Evolutionary conservation across 2,329 filamentous ascomycete genomes (phyloP), one percentile per base, ranked within the genome.

Genomic region (Exserohilum turcica): DNA sequence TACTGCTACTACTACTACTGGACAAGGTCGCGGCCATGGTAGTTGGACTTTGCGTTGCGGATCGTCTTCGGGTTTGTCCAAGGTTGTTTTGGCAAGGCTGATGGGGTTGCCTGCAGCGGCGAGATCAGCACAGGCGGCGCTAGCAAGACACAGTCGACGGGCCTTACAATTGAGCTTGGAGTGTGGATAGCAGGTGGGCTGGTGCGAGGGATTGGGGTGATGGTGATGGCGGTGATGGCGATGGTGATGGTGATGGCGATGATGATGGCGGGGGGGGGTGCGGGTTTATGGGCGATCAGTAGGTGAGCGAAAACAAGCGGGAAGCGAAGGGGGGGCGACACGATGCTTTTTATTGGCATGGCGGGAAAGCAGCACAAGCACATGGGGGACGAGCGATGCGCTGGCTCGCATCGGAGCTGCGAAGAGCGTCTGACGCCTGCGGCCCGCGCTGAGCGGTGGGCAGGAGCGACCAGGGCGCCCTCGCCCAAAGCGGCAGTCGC

Each of bases 391-490:
- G 32, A 35, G 53, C 59, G 70, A 70, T 72, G 69, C 61, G 69
- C 56, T 72, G 70, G 70, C 70, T 67, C 67, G 61, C 59, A 62
- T 67, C 54, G 58, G 57, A 64, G 21, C 21, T 24, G 21, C 21
- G 21, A 24, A 24, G 57, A 52, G 63, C 56, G 62, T 65, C 64
- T 67, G 65, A 68, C 61, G 58, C 64, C 51, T 59, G 62, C 56
- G 58, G 57, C 59, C 54, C 55, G 51, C 54, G 56, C 52, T 62
- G 54, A 55, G 60, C 61, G 59, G 61, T 60, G 52, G 54, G 54
- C 47, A 46, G 48, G 60, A 57, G 59, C 21, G 49, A 60, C 53
- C 66, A 54, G 61, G 56, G 38, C 38, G 6, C 12, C 12, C 53
- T 59, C 48, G 59, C 58, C 57, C 54, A 65, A 60, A 63, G 64